These are phyloP conservation scores for Nicotiana noctiflora DNA, from an alignment of 257 asterid species.

Conservation along the genomic window DNA sequence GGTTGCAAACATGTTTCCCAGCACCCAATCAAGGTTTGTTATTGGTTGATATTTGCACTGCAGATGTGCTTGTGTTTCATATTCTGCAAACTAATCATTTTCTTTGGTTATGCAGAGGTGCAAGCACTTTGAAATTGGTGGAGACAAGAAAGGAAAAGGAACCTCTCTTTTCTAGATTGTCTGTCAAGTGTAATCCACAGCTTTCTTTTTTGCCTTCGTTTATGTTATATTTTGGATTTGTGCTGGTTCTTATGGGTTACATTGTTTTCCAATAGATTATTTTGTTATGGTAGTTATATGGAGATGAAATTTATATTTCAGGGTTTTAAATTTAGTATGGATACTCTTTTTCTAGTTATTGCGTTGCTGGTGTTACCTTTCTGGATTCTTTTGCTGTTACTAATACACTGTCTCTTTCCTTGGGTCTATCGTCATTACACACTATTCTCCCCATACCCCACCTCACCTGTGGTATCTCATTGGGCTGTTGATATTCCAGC, in stretches of 20 bases:
- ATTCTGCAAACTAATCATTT: background rate
- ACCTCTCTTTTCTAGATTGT: constrained; percentile 7
- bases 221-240: background rate
- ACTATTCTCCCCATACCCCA: too few species aligned
- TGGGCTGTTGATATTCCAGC: background rate
- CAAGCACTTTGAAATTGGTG: constrained; percentile 11
- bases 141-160: constrained; percentile 14
- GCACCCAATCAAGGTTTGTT: too few species aligned
- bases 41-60: background rate
- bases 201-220: background rate
- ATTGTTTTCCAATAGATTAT: background rate
- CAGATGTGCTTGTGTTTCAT: background rate
- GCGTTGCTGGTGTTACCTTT: too few species aligned
- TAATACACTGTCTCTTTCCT: too few species aligned
- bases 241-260: background rate
- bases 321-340: background rate
- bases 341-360: too few species aligned
- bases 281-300: background rate
- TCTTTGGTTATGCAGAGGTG: constrained; percentile 6
- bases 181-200: background rate
- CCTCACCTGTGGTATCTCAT: too few species aligned
- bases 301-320: background rate
- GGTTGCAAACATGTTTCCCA: too few species aligned
- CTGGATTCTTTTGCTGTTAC: too few species aligned
- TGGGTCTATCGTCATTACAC: too few species aligned